Conservation (phyloP, 2,329 filamentous ascomycete genomes). For the Ceratocystiopsis minuta region DNA sequence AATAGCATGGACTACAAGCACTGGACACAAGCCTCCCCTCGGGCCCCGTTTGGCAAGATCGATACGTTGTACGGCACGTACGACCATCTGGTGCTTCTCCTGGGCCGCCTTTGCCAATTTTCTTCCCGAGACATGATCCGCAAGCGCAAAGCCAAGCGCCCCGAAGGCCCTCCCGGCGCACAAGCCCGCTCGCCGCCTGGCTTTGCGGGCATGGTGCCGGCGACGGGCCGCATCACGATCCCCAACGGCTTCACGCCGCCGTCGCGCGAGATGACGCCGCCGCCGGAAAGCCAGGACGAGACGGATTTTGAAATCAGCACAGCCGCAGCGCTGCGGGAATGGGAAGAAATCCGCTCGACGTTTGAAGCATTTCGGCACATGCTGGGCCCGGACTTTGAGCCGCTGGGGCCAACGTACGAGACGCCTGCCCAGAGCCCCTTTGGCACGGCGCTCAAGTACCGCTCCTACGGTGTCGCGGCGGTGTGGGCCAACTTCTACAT, state of each 20-base stretch:
- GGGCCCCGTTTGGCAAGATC: constrained; percentile 58
- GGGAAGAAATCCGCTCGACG: constrained; percentile 54
- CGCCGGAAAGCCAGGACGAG: constrained; percentile 26
- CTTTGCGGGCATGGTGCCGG: constrained; percentile 39
- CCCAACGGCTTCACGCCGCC: constrained; percentile 39
- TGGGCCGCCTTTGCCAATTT: constrained; percentile 67
- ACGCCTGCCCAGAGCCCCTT: constrained; percentile 55
- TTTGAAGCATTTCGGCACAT: constrained; percentile 48
- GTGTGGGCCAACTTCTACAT: constrained; percentile 82
- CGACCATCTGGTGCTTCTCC: constrained; percentile 69
- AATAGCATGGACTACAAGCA: constrained; percentile 56
- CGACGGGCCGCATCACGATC: constrained; percentile 28
- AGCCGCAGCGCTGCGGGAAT: constrained; percentile 56
- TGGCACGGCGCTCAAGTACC: constrained; percentile 62
- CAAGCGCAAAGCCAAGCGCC: constrained; percentile 51
- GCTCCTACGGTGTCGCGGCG: constrained; percentile 71
- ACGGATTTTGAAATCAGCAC: constrained; percentile 45
- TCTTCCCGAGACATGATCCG: constrained; percentile 57
- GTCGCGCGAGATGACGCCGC: constrained; percentile 22
- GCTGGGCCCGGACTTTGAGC: constrained; percentile 59
- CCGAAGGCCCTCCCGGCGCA: constrained; percentile 7
- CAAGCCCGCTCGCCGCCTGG: constrained; percentile 22
- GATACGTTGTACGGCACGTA: constrained; percentile 75
- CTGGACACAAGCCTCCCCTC: constrained; percentile 78
- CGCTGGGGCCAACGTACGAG: constrained; percentile 49